Percentiles rank a stretch among this genome's conserved stretches.
These are phyloP conservation scores for Alternaria dauci DNA, from an alignment of 2,329 filamentous ascomycete genomes.

Conservation along the genomic window DNA sequence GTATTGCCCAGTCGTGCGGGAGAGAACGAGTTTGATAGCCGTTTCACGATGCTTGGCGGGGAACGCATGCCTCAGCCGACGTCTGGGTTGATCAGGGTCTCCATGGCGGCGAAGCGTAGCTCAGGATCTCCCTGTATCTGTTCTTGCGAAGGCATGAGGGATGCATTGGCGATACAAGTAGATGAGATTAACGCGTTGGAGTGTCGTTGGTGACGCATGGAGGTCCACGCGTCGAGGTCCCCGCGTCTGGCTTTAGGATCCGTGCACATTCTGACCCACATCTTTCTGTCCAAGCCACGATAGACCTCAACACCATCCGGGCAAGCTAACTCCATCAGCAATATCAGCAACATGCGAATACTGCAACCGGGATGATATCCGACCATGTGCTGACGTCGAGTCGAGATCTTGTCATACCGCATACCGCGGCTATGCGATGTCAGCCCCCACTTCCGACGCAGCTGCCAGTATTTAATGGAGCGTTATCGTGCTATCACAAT, in stretches of 20 bases:
- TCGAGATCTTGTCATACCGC: neutral
- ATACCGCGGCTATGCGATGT: neutral
- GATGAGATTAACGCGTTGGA: neutral
- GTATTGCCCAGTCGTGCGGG: constrained; percentile 15
- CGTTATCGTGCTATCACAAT: neutral
- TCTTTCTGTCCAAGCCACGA: neutral
- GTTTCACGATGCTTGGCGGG: constrained; percentile 32
- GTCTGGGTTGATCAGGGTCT: neutral
- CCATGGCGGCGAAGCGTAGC: neutral
- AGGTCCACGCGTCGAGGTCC: neutral
- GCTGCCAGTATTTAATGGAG: neutral
- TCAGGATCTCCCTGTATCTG: neutral
- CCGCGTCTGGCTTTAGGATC: neutral
- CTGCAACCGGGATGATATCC: neutral
- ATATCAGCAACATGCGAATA: neutral
- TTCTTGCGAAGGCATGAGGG: neutral
- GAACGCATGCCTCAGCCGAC: constrained; percentile 22
- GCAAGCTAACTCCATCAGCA: neutral
- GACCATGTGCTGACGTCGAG: neutral
- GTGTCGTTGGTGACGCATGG: neutral
- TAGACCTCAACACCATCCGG: neutral
- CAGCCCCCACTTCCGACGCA: neutral
- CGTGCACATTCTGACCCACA: neutral
- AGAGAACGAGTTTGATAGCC: constrained; percentile 23
- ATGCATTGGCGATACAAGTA: neutral